These are phyloP conservation scores for Hyphopichia fennica DNA, from an alignment of 1,139 yeast genomes.

Conservation along the genomic window DNA sequence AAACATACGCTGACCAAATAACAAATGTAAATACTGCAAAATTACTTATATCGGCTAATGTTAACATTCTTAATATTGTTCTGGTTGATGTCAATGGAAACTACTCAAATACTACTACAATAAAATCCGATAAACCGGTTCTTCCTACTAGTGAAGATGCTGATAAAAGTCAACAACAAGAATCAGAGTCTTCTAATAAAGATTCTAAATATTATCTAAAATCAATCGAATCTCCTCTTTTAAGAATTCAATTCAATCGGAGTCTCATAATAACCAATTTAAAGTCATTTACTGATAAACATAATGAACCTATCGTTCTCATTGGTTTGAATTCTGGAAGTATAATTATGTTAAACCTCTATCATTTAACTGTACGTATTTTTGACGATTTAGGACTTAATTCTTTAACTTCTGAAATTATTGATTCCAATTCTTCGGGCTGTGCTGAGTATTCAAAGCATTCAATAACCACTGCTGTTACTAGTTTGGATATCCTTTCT, in stretches of 20 bases:
- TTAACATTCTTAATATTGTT: conserved; percentile 38
- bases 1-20: conserved; percentile 21
- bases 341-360: conserved; percentile 29
- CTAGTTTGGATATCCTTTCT: conserved; percentile 31
- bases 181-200: not conserved
- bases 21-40: conserved; percentile 16
- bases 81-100: conserved; percentile 26
- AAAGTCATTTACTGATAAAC: conserved; percentile 21
- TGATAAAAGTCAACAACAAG: conserved; percentile 2
- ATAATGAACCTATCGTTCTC: conserved; percentile 26
- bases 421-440: conserved; percentile 7
- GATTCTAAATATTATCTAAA: conserved; percentile 15
- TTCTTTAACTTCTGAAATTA: not conserved
- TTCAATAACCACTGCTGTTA: conserved; percentile 17
- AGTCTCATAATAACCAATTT: conserved; percentile 29
- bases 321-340: conserved; percentile 43
- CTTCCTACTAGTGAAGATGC: conserved; percentile 18
- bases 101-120: conserved; percentile 22
- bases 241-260: conserved; percentile 31
- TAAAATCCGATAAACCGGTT: conserved; percentile 21
- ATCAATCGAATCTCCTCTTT: conserved; percentile 32
- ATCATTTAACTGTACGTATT: conserved; percentile 25
- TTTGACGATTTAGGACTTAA: conserved; percentile 24
- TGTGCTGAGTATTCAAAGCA: not conserved
- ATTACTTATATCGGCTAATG: conserved; percentile 34